Evolutionary conservation across 257 asterid species (phyloP), one percentile per base, ranked within the genome.

Genomic region (Nyctanthes arbortristis): DNA sequence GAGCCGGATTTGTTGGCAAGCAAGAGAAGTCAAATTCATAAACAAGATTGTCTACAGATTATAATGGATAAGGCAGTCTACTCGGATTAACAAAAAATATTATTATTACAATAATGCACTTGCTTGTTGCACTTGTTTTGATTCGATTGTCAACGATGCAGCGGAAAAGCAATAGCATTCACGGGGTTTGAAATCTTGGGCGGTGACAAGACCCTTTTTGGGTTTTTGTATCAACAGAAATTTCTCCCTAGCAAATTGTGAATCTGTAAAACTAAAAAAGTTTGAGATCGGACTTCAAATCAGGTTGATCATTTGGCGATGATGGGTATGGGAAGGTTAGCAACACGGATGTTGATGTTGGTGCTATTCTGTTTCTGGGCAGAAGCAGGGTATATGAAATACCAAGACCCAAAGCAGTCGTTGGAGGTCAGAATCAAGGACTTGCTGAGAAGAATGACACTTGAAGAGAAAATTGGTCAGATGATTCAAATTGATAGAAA

Each of bases 391-490:
- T 66, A 65, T 32, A 0, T 57, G 67, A 73, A 57, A 31, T 73
- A 65, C 67, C 65, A 65, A 65, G 77, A 73, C 22, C 72, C 72
- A n/a, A 31, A 65, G 31, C 77, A 58, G 54, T 56, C 67, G 9
- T 40, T 74, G 58, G 54, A 56, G 14, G 60, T 18, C 22, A 61
- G 78, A 37, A 74, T 74, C 59, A 24, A 47, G 14, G 74, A 68
- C 69, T 49, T 74, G 64, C 33, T 74, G 60, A 13, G 43, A 16
- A 56, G 73, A 65, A 75, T 75, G 80, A 75, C 76, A 6, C 65
- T 75, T 43, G 80, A 75, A 40, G 80, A 75, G 28, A 74, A 74
- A 73, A 68, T 74, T 39, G 79, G 79, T 9, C 79, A 74, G 79
- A 74, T 74, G 79, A 25, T 65, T 0, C 66, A 55, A 68, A 34